These are phyloP conservation scores for Pyrenophora tritici-repentis DNA, from an alignment of 2,329 filamentous ascomycete genomes.

Conservation along the genomic window DNA sequence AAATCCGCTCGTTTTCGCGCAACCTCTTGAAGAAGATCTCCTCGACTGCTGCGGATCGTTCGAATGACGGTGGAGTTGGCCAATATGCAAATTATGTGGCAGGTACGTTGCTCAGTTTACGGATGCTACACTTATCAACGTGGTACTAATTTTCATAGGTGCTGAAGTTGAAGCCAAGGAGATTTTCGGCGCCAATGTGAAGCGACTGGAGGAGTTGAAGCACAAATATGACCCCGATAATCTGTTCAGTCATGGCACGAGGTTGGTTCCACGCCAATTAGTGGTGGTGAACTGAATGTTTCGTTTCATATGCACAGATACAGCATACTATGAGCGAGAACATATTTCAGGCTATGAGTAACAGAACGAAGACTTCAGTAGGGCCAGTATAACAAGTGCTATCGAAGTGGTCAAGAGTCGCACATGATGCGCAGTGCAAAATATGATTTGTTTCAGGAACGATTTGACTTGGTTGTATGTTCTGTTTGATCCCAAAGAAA, in stretches of 20 bases:
- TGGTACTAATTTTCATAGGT: constrained; percentile 15
- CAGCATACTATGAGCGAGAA: background rate
- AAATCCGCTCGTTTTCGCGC: constrained; percentile 34
- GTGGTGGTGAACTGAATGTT: constrained; percentile 24
- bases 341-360: background rate
- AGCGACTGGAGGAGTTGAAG: constrained; percentile 40
- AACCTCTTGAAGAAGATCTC: constrained; percentile 33
- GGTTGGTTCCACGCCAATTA: constrained; percentile 25
- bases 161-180: constrained; percentile 33
- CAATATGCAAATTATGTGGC: constrained; percentile 42
- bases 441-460: constrained; percentile 39
- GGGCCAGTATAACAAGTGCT: too few relatives aligned
- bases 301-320: background rate
- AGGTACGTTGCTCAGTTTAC: constrained; percentile 12
- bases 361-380: background rate
- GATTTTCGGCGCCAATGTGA: constrained; percentile 42
- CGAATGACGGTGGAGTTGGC: constrained; percentile 34
- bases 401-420: too few relatives aligned
- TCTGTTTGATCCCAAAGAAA: too few relatives aligned
- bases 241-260: constrained; percentile 37
- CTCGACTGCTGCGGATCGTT: constrained; percentile 22
- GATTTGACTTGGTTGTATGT: too few relatives aligned
- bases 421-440: constrained; percentile 16
- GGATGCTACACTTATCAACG: background rate
- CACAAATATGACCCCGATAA: constrained; percentile 44